Conservation (phyloP, 257 asterid genomes). For the Ocimum tenuiflorum region DNA sequence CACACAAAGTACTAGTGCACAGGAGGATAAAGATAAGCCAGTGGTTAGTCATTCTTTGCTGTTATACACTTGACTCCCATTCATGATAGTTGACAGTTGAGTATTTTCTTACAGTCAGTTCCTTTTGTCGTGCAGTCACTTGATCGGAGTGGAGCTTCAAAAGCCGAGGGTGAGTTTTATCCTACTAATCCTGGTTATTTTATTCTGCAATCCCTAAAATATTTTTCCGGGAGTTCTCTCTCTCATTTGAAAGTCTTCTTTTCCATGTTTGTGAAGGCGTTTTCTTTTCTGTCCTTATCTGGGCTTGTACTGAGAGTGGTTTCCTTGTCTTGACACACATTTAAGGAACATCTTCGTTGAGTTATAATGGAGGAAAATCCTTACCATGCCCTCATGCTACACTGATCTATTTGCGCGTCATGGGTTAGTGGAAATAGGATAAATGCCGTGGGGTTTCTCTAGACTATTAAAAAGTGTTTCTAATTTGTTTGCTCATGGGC, state of each 20-base stretch:
- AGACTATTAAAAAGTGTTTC: too few relatives aligned
- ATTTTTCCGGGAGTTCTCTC: neutral
- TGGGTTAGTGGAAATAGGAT: too few relatives aligned
- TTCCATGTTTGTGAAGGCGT: neutral
- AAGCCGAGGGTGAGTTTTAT: slow-evolving; percentile 58
- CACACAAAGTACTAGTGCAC: slow-evolving; percentile 33
- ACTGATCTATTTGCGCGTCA: too few relatives aligned
- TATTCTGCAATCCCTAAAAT: neutral
- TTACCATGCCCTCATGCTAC: neutral
- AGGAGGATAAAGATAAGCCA: slow-evolving; percentile 38
- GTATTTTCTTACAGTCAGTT: neutral
- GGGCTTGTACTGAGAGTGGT: slow-evolving; percentile 7
- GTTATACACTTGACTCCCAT: slow-evolving; percentile 14
- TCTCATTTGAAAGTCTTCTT: neutral
- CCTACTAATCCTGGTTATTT: slow-evolving; percentile 21
- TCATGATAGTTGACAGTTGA: neutral
- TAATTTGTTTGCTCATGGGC: too few relatives aligned
- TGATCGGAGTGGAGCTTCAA: slow-evolving; percentile 38
- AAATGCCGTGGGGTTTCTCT: too few relatives aligned
- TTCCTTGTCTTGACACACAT: neutral
- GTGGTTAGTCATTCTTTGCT: slow-evolving; percentile 36
- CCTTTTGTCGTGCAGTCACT: slow-evolving; percentile 39
- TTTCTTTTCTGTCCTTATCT: neutral
- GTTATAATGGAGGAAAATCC: neutral
- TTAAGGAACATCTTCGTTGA: neutral